These are phyloP conservation scores for Agrocybe chaxingu DNA, from an alignment of 768 basidiomycete species.

Conservation along the genomic window DNA sequence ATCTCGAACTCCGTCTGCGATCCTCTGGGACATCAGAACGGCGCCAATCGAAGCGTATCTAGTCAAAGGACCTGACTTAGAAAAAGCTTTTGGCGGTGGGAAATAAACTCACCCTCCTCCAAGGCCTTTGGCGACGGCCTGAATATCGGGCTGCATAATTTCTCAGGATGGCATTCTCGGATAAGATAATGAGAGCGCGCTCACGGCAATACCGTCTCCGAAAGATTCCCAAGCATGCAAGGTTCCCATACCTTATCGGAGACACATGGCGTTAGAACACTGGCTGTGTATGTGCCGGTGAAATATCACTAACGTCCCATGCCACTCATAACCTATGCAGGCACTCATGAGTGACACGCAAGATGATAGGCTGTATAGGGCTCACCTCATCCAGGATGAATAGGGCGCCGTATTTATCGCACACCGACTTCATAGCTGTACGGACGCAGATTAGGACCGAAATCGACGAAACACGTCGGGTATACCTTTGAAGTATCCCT, in stretches of 20 bases:
- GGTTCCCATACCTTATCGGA: slow-evolving; percentile 71
- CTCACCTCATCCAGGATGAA: slow-evolving; percentile 82
- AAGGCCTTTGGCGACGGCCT: slow-evolving; percentile 86
- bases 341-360: neutral
- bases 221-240: slow-evolving; percentile 84
- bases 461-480: neutral
- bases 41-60: slow-evolving; percentile 85
- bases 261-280: neutral
- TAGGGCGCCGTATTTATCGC: slow-evolving; percentile 70
- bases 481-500: slow-evolving; percentile 71
- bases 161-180: neutral
- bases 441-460: neutral
- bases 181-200: slow-evolving; percentile 10
- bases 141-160: slow-evolving; percentile 65
- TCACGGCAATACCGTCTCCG: slow-evolving; percentile 63
- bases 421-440: slow-evolving; percentile 74
- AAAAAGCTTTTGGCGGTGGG: neutral
- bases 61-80: neutral
- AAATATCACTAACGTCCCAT: slow-evolving; percentile 68
- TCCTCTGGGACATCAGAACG: slow-evolving; percentile 67
- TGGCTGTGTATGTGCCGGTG: neutral
- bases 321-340: slow-evolving; percentile 70
- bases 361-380: slow-evolving; percentile 1
- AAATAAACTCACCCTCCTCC: slow-evolving; percentile 68
- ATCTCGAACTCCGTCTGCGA: slow-evolving; percentile 66